A percentile compares a stretch with the other conserved stretches of the same genome.
phyloP scores from a whole-genome alignment of 495 filamentous ascomycete genomes.

The Talaromyces borbonicus region DNA sequence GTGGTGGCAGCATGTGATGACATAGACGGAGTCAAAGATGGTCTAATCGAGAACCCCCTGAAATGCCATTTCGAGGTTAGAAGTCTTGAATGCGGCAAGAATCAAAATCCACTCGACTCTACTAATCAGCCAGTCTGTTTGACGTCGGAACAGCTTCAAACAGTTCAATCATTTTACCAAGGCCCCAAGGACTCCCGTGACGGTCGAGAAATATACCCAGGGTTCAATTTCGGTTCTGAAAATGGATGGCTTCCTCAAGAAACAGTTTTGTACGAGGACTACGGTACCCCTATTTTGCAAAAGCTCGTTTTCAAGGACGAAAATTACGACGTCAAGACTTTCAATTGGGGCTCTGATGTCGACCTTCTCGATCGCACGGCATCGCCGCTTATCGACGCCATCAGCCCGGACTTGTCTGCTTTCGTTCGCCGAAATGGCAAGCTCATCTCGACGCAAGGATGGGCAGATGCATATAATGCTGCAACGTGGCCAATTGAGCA shows the following conservation, averaged over 20 bases:
- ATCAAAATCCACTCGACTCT: conserved; percentile 9
- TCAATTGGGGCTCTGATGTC: conserved; percentile 31
- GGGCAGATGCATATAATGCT: conserved; percentile 30
- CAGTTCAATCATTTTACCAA: neutral
- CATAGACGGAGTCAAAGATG: conserved; percentile 28
- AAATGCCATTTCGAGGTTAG: conserved; percentile 27
- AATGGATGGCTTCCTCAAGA: conserved; percentile 24
- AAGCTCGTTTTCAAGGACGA: conserved; percentile 55
- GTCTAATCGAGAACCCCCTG: conserved; percentile 30
- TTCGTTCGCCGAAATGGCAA: conserved; percentile 25
- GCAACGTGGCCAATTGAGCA: conserved; percentile 34
- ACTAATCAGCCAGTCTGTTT: neutral
- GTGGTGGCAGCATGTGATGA: conserved; percentile 27
- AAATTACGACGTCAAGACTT: conserved; percentile 41
- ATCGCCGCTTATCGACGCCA: conserved; percentile 26
- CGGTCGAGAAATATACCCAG: conserved; percentile 22
- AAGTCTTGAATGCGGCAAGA: conserved; percentile 17
- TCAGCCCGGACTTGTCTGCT: conserved; percentile 19
- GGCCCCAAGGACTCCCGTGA: neutral
- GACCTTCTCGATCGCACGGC: conserved; percentile 19
- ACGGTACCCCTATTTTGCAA: conserved; percentile 50
- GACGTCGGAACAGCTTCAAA: neutral
- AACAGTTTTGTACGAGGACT: conserved; percentile 18
- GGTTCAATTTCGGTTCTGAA: conserved; percentile 25
- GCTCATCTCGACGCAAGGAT: conserved; percentile 31